phyloP scores from a whole-genome alignment of 345 rosid species.

The Mallotus nudiflorus region DNA sequence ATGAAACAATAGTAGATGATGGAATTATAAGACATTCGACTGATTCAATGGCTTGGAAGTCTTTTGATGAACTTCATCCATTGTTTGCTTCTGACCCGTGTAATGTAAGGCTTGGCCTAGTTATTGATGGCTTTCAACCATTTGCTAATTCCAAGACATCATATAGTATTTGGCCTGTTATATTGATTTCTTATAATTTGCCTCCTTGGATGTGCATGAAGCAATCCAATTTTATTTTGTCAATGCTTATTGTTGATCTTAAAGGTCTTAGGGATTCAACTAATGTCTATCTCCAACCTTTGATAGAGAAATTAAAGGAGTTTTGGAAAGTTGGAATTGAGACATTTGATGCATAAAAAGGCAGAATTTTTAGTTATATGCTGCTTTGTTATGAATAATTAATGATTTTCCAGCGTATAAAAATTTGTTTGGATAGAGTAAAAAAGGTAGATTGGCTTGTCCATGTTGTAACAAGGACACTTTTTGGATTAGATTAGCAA shows the following conservation, averaged over 20 bases:
- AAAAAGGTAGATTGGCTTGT: background rate
- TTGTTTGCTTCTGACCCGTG: no score
- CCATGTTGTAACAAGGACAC: background rate
- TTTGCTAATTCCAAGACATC: background rate
- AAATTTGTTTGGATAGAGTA: background rate
- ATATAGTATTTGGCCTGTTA: background rate
- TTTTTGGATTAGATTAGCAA: background rate
- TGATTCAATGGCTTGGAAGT: no score
- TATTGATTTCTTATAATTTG: no score
- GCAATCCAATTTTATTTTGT: background rate
- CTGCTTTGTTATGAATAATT: background rate
- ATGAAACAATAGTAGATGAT: background rate
- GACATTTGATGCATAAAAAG: background rate
- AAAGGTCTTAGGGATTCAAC: background rate
- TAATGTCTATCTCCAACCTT: background rate
- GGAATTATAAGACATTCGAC: background rate
- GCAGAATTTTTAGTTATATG: no score
- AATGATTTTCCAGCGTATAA: background rate
- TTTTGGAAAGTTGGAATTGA: background rate
- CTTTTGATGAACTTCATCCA: no score
- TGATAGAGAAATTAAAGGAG: background rate
- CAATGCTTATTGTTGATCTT: background rate
- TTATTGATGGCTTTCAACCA: background rate
- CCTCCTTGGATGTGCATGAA: no score
- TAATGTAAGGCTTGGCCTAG: background rate